A percentile compares a stretch with the other conserved stretches of the same genome.
These are phyloP conservation scores for Rhodotorula sp. DNA, from an alignment of 1,284 basidiomycete species.

Conservation along the genomic window DNA sequence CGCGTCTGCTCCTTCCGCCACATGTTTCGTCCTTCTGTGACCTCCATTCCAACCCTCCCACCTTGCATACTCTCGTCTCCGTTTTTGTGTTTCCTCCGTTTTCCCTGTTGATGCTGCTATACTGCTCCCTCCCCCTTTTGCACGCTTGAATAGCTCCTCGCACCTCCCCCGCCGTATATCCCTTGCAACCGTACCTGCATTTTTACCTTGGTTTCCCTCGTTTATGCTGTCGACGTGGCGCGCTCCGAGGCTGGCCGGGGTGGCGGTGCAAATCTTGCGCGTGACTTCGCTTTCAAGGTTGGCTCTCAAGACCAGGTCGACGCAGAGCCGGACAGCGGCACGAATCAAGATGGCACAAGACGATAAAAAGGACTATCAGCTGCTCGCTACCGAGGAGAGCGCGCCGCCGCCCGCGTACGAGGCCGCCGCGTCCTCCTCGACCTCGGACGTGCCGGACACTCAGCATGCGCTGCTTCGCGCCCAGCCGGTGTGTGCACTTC, in stretches of 20 bases:
- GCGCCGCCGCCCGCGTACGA: conserved; percentile 23
- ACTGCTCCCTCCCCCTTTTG: not conserved
- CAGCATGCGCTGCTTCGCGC: not conserved
- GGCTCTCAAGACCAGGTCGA: too few species aligned
- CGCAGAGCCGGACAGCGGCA: too few species aligned
- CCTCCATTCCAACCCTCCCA: not conserved
- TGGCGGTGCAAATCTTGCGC: not conserved
- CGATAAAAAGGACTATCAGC: conserved; percentile 14
- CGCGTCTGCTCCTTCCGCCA: too few species aligned
- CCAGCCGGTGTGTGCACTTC: conserved; percentile 18
- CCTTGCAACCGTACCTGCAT: not conserved
- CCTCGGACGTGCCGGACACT: not conserved
- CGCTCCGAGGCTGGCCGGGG: not conserved
- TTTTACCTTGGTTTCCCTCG: too few species aligned
- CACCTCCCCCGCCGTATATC: not conserved
- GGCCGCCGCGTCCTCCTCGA: not conserved
- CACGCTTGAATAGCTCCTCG: not conserved
- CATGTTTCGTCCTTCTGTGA: too few species aligned
- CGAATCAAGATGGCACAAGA: conserved; percentile 1
- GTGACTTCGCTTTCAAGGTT: too few species aligned
- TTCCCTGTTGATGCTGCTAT: too few species aligned
- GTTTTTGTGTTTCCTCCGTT: too few species aligned
- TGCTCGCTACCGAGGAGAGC: not conserved
- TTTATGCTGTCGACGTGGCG: not conserved
- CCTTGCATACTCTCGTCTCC: too few species aligned